Evolutionary conservation across 148 eudicot species (phyloP).

Genomic region (Camellia granthamiana): DNA sequence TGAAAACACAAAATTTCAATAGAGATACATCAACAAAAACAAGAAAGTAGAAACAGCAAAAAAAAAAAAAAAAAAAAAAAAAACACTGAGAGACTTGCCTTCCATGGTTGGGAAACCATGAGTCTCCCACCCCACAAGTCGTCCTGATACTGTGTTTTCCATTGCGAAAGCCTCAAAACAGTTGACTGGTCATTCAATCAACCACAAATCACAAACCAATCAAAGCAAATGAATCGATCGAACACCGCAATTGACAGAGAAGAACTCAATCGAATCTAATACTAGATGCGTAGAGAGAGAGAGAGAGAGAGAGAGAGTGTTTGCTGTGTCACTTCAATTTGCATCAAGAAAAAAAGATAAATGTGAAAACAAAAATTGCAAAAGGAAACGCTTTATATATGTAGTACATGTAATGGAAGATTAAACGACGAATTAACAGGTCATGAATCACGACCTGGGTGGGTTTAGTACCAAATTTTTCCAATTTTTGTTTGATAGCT

Average conservation of each 20-base stretch:
- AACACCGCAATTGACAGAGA: neutral
- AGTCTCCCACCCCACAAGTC: conserved; percentile 56
- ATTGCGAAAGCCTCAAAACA: conserved; percentile 14
- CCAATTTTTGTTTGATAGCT: too few relatives aligned
- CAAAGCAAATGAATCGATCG: neutral
- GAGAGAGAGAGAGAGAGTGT: neutral
- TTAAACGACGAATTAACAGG: too few relatives aligned
- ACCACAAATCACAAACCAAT: neutral
- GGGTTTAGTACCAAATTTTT: too few relatives aligned
- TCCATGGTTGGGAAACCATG: conserved; percentile 75
- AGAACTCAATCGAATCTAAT: neutral
- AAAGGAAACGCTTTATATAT: too few relatives aligned
- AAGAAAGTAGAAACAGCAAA: neutral
- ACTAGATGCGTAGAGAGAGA: neutral
- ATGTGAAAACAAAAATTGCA: too few relatives aligned
- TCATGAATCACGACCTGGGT: too few relatives aligned
- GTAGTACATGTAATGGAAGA: too few relatives aligned
- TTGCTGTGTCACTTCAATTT: too few relatives aligned
- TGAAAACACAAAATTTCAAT: neutral
- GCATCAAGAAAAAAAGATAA: too few relatives aligned
- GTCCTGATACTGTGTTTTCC: conserved; percentile 31
- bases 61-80: neutral
- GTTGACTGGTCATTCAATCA: conserved; percentile 8
- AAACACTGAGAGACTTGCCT: conserved; percentile 28
- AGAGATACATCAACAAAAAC: neutral